These are phyloP conservation scores for Leptodermis oblonga DNA, from an alignment of 257 asterid genomes.

Conservation along the genomic window DNA sequence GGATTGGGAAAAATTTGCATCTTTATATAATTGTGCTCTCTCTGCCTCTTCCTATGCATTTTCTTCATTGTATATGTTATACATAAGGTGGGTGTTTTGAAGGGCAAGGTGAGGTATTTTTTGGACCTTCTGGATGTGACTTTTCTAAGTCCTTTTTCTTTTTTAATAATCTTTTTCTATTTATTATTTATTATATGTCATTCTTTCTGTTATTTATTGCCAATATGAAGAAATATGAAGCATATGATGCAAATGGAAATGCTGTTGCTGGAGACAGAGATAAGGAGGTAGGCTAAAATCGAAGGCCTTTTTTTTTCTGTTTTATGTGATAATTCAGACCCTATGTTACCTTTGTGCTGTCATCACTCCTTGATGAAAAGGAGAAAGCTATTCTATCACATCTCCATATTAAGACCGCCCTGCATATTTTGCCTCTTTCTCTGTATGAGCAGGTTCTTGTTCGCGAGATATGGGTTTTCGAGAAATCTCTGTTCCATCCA, in stretches of 20 bases:
- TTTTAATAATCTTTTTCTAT: background rate
- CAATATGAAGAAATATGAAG: constrained; percentile 77
- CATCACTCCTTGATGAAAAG: background rate
- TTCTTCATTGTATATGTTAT: background rate
- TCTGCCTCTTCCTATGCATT: background rate
- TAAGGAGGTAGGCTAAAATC: constrained; percentile 61
- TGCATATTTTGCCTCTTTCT: constrained; percentile 9
- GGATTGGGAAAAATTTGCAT: background rate
- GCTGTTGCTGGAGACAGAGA: constrained; percentile 80
- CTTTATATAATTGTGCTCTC: background rate
- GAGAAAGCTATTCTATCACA: background rate
- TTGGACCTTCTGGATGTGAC: background rate
- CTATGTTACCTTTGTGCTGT: too few relatives aligned
- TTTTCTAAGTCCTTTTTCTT: background rate
- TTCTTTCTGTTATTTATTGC: background rate
- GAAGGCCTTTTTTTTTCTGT: background rate
- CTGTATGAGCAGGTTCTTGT: constrained; percentile 58
- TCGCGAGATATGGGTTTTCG: constrained; percentile 94
- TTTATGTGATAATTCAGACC: background rate
- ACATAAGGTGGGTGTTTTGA: too few relatives aligned
- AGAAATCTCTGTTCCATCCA: constrained; percentile 77
- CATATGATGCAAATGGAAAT: constrained; percentile 65
- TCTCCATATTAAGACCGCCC: background rate
- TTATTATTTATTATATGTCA: background rate
- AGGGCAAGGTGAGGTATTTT: background rate